These are phyloP conservation scores for Trichomonascus vanleenenianus DNA, from an alignment of 805 yeast species.

Conservation along the genomic window DNA sequence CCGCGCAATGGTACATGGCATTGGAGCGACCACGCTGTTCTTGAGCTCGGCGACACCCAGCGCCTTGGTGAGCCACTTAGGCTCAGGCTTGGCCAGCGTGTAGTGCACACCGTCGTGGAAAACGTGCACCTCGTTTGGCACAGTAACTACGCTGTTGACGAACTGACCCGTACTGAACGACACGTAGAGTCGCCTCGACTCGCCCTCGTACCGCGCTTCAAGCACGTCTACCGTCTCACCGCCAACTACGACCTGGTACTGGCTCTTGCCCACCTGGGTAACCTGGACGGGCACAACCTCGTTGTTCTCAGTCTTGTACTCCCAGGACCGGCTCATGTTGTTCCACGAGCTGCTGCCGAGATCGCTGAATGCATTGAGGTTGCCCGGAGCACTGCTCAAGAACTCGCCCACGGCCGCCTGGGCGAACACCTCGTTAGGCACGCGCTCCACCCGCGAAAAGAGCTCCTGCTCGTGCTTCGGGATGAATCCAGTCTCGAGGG, in stretches of 20 bases:
- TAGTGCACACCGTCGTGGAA: constrained; percentile 25
- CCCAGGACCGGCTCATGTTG: not conserved
- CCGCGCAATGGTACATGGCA: constrained; percentile 27
- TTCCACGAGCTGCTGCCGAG: not conserved
- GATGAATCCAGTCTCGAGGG: constrained; percentile 27
- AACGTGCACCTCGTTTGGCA: constrained; percentile 18
- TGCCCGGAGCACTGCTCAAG: constrained; percentile 5
- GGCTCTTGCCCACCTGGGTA: constrained; percentile 4
- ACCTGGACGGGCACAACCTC: constrained; percentile 7
- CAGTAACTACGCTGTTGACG: constrained; percentile 19
- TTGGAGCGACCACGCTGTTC: constrained; percentile 24
- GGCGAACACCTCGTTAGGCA: constrained; percentile 20
- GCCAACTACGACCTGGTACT: constrained; percentile 6
- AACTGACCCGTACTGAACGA: constrained; percentile 18
- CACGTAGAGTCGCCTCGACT: constrained; percentile 13
- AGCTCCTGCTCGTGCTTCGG: constrained; percentile 21
- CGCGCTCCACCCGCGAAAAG: constrained; percentile 7
- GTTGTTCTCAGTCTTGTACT: not conserved
- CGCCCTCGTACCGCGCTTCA: constrained; percentile 8
- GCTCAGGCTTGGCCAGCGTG: constrained; percentile 19
- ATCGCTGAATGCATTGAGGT: constrained; percentile 8
- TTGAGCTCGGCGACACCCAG: constrained; percentile 17
- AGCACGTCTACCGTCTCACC: not conserved
- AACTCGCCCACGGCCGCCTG: constrained; percentile 25
- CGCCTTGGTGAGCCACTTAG: constrained; percentile 25